These are phyloP conservation scores for Tolypocladium ophioglossoides DNA, from an alignment of 2,329 filamentous ascomycete species.

Conservation along the genomic window DNA sequence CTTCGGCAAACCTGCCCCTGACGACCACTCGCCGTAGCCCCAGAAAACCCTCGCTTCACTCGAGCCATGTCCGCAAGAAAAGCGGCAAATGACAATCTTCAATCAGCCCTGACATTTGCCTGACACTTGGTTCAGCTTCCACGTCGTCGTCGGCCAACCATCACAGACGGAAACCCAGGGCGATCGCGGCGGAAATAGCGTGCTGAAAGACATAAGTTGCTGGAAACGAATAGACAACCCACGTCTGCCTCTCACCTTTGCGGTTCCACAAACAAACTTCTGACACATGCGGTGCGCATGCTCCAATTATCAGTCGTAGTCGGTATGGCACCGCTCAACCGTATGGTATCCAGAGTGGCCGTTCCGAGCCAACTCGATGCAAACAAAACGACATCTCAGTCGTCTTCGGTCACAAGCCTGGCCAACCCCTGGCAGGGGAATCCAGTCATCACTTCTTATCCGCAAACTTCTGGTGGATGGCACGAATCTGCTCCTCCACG, in stretches of 20 bases:
- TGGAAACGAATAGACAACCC: neutral
- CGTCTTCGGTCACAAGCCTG: neutral
- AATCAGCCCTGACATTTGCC: neutral
- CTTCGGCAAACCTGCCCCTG: neutral
- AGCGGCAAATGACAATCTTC: neutral
- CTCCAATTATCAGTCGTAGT: neutral
- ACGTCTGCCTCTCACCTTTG: constrained; percentile 1
- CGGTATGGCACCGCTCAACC: neutral
- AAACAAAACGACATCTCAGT: neutral
- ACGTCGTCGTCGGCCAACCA: neutral
- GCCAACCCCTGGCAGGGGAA: neutral
- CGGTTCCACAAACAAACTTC: neutral
- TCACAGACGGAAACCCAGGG: neutral
- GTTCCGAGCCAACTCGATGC: neutral
- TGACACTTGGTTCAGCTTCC: neutral
- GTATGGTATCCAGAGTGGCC: neutral
- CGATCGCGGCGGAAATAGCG: neutral
- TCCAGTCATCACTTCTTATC: constrained; percentile 21
- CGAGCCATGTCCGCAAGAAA: neutral
- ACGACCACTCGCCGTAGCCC: neutral
- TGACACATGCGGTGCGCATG: neutral
- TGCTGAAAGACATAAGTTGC: constrained; percentile 2
- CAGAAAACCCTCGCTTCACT: neutral
- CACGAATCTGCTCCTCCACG: constrained; percentile 75
- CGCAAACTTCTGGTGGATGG: constrained; percentile 45